These are phyloP conservation scores for Neonectria sp. DNA, from an alignment of 2,329 filamentous ascomycete species.

Conservation along the genomic window DNA sequence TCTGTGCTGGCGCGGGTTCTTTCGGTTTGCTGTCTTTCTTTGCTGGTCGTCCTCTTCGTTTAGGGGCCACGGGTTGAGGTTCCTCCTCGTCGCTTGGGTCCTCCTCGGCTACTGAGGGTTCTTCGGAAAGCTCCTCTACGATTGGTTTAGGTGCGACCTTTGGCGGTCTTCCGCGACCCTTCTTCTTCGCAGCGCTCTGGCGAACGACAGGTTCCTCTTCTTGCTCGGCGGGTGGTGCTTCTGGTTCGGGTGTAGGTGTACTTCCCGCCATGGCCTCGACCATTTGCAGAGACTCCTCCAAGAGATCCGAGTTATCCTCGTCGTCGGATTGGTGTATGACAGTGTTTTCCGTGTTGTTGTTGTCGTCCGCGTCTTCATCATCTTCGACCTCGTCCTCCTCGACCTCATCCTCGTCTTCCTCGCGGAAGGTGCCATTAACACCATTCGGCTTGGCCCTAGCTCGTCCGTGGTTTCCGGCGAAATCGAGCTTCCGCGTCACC, in stretches of 20 bases:
- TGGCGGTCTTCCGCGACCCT: conserved; percentile 42
- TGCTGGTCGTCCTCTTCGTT: conserved; percentile 37
- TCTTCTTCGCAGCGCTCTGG: conserved; percentile 29
- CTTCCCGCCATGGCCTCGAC: conserved; percentile 51
- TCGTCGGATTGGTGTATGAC: conserved; percentile 14
- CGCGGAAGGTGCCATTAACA: conserved; percentile 45
- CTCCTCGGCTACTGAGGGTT: conserved; percentile 29
- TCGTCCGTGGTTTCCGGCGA: conserved; percentile 48
- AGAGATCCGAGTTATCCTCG: conserved; percentile 41
- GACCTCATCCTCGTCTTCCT: conserved; percentile 50
- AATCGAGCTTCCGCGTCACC: conserved; percentile 71
- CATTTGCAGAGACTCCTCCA: conserved; percentile 62
- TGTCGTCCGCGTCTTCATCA: conserved; percentile 44
- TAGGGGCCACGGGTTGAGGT: conserved; percentile 10
- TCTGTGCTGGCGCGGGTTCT: conserved; percentile 24
- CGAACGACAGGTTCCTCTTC: conserved; percentile 28
- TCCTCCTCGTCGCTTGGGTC: conserved; percentile 12
- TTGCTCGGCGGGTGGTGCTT: conserved; percentile 23
- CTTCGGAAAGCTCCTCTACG: conserved; percentile 30
- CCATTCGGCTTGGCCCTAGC: conserved; percentile 46
- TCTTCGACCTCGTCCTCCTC: conserved; percentile 47
- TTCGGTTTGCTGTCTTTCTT: conserved; percentile 32
- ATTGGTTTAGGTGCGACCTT: conserved; percentile 33
- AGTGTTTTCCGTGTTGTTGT: conserved; percentile 34
- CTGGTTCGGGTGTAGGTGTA: conserved; percentile 37